Conservation (phyloP, 495 filamentous ascomycete species). For the Daldinia bambusicola region DNA sequence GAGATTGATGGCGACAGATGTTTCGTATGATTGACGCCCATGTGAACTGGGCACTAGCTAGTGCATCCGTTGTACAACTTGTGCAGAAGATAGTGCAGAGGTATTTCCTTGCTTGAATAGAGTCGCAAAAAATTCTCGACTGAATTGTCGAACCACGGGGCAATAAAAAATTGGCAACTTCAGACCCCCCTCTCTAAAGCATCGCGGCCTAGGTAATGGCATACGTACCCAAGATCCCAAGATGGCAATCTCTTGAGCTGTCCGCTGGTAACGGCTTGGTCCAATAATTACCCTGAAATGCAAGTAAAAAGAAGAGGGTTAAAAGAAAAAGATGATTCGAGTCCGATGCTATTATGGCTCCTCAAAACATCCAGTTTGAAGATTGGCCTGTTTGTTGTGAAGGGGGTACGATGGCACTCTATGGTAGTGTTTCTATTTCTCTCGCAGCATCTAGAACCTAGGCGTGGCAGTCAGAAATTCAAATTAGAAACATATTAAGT, state of each 20-base stretch:
- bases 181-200: constrained; percentile 15
- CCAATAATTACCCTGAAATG: constrained; percentile 39
- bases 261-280: constrained; percentile 15
- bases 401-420: constrained; percentile 39
- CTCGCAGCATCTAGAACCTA: constrained; percentile 41
- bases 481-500: constrained; percentile 41
- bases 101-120: constrained; percentile 28
- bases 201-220: constrained; percentile 33
- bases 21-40: constrained; percentile 45
- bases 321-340: not conserved
- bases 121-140: constrained; percentile 21
- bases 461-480: constrained; percentile 39
- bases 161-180: constrained; percentile 33
- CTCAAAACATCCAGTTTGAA: constrained; percentile 6
- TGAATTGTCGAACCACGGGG: constrained; percentile 36
- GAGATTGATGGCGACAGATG: constrained; percentile 43
- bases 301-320: constrained; percentile 16
- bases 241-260: constrained; percentile 38
- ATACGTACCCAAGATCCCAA: constrained; percentile 44
- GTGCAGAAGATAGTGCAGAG: constrained; percentile 7
- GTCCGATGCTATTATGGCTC: constrained; percentile 27
- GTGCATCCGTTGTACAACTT: constrained; percentile 38
- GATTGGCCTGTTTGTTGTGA: constrained; percentile 30
- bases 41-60: constrained; percentile 39
- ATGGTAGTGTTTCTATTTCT: constrained; percentile 34